phyloP scores from a whole-genome alignment of 164 flowering plant species.

The Buxus sempervirens region DNA sequence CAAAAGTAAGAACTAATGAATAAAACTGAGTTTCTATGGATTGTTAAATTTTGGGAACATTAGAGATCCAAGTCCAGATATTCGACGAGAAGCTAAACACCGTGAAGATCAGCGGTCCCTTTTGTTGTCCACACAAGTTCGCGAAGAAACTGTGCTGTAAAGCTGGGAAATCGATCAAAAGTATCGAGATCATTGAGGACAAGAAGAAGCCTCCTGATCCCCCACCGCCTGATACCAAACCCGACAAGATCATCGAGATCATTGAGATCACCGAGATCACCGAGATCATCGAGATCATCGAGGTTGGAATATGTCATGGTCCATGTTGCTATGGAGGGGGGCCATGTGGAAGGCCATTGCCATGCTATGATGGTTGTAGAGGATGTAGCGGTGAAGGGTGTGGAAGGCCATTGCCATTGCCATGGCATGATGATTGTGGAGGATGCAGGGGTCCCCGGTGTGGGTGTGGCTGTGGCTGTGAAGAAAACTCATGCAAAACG shows the following conservation, averaged over 20 bases:
- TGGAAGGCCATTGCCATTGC: neutral
- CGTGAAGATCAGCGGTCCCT: constrained; percentile 48
- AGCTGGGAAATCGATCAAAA: constrained; percentile 40
- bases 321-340: constrained; percentile 14
- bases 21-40: neutral
- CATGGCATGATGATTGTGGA: too few relatives aligned
- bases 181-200: constrained; percentile 41
- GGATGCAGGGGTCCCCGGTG: too few relatives aligned
- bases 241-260: too few relatives aligned
- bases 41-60: constrained; percentile 12
- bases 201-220: constrained; percentile 20
- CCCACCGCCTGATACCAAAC: neutral
- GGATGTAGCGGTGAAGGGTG: too few relatives aligned
- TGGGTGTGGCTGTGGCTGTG: too few relatives aligned
- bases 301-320: neutral
- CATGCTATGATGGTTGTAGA: constrained; percentile 19
- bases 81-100: constrained; percentile 48
- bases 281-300: too few relatives aligned
- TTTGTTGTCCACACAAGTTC: constrained; percentile 60
- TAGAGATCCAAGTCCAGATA: constrained; percentile 59
- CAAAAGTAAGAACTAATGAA: too few relatives aligned
- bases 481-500: too few relatives aligned
- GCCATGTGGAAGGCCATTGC: constrained; percentile 11
- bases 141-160: constrained; percentile 46
- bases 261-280: too few relatives aligned